Evolutionary conservation across 257 asterid species (phyloP), one percentile per base, ranked within the genome.

Genomic region (Solanum gracilifrons): DNA sequence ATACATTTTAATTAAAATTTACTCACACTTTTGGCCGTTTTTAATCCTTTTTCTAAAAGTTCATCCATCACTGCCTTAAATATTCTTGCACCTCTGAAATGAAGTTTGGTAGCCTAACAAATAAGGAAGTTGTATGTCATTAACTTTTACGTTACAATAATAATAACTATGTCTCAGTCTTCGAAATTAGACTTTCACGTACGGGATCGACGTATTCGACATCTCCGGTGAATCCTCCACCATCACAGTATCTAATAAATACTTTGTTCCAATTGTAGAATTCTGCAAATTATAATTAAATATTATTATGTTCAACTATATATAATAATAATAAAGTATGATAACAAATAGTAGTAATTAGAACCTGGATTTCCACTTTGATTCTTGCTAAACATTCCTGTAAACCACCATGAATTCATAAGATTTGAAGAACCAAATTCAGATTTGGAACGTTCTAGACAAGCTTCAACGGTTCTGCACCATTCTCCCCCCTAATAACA

Each of bases 261-360:
- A 83, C 86, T 58, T 83, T 83, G 41, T 83, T 83, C 86, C 86
- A 83, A 12, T 83, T 64, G n/a, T 55, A 83, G n/a, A 83, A 83
- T 6, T 83, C 75, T 83, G 33, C 23, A 58, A 58, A 55, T 41
- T 6, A n/a, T n/a, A 39, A 41, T 25, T 43, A n/a, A 4, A 13
- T 2, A 73, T 33, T 29, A 32, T 15, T 23, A 23, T 39, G 60
- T 76, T 75, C 20, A 75, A 75, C 20, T 35, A 36, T 72, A 71
- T 21, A 16, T 35, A 31, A 1, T 7, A 13, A 13, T 51, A 66
- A 15, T 29, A 16, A 71, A 31, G 43, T 9, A 8, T 72, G 76
- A 9, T 12, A 72, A 69, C 37, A 6, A 29, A 68, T 41, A 41
- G 32, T 31, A 31, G 48, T 60, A 21, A 60, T 60, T 64, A 16